These are phyloP conservation scores for Rhynchospora pubera DNA, from an alignment of 176 grass and related monocot genomes.

Conservation along the genomic window DNA sequence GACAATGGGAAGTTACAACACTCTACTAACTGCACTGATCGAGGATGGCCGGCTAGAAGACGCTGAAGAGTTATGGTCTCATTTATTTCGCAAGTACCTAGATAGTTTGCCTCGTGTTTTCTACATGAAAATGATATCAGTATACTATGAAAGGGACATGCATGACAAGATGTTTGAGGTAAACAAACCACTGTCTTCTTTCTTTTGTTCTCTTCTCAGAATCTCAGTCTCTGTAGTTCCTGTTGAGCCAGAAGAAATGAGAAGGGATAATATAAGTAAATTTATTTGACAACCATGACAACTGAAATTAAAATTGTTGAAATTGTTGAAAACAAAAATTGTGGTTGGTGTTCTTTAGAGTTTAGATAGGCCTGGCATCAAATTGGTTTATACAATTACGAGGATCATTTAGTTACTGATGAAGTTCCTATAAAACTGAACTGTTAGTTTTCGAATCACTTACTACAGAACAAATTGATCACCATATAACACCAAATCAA, in stretches of 20 bases:
- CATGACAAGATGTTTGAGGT: slow-evolving; percentile 98
- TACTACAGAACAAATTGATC: neutral
- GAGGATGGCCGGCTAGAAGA: slow-evolving; percentile 77
- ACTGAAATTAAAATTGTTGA: neutral
- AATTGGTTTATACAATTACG: neutral
- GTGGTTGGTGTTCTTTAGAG: neutral
- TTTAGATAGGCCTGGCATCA: neutral
- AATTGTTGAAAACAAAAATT: neutral
- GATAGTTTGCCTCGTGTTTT: slow-evolving; percentile 83
- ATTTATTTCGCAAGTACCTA: slow-evolving; percentile 67
- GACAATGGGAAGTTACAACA: slow-evolving; percentile 89
- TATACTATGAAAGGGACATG: slow-evolving; percentile 47
- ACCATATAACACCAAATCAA: neutral
- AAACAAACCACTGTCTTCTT: slow-evolving; percentile 14
- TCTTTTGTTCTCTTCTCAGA: slow-evolving; percentile 11
- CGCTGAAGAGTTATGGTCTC: slow-evolving; percentile 77
- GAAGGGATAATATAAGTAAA: neutral
- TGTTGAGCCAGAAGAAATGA: neutral
- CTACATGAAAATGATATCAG: slow-evolving; percentile 71
- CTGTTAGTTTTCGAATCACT: neutral
- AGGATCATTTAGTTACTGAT: neutral
- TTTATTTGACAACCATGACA: neutral
- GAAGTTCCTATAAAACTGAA: neutral
- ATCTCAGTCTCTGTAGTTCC: neutral
- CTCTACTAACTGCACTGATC: slow-evolving; percentile 81